These are phyloP conservation scores for Piper betle DNA, from an alignment of 164 flowering plant genomes.

Conservation along the genomic window DNA sequence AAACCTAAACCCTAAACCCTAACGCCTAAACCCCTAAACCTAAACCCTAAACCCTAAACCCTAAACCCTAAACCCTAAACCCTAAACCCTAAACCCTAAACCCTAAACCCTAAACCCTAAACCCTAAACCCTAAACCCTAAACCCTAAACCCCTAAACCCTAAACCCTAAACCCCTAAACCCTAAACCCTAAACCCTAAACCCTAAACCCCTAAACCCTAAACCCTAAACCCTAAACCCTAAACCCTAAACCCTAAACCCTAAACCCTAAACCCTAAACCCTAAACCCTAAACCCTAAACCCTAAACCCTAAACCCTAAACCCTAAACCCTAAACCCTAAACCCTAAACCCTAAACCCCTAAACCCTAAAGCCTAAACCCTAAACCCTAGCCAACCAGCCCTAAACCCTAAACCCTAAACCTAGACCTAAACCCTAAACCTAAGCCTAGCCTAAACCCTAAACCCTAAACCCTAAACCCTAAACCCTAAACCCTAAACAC, in stretches of 20 bases:
- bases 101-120: constrained; percentile 10
- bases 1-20: constrained; percentile 3
- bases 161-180: constrained; percentile 16
- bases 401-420: constrained; percentile 19
- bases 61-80: constrained; percentile 10
- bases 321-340: constrained; percentile 10
- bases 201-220: constrained; percentile 13
- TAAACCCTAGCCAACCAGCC: constrained; percentile 13
- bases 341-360: constrained; percentile 13
- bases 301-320: constrained; percentile 5
- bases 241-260: constrained; percentile 14
- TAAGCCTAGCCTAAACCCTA: constrained; percentile 16
- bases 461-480: constrained; percentile 14
- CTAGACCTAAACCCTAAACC: constrained; percentile 8
- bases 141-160: constrained; percentile 17
- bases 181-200: constrained; percentile 10
- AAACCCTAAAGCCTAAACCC: constrained; percentile 19
- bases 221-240: constrained; percentile 17
- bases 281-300: constrained; percentile 13
- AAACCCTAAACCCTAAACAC: constrained; percentile 11
- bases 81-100: constrained; percentile 12
- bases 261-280: constrained; percentile 16
- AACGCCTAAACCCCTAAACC: constrained; percentile 8
- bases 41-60: constrained; percentile 15
- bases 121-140: constrained; percentile 15